These are phyloP conservation scores for Schwanniomyces etchellsii DNA, from an alignment of 1,139 yeast species.

Conservation along the genomic window DNA sequence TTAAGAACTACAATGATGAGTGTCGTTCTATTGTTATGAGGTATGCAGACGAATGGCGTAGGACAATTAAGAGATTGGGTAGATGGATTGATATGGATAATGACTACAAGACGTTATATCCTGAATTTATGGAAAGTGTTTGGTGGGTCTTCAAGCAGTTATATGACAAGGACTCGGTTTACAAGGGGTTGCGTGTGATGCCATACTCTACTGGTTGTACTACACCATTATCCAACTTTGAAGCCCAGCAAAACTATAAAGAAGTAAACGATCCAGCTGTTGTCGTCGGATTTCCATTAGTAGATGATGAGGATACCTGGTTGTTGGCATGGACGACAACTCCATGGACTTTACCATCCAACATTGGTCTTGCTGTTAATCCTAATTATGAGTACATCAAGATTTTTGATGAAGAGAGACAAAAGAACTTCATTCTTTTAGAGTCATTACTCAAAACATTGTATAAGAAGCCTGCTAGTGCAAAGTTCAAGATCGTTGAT, in stretches of 20 bases:
- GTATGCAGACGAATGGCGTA: constrained; percentile 92
- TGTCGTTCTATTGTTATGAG: constrained; percentile 97
- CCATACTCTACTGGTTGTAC: constrained; percentile 98
- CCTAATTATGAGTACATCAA: constrained; percentile 89
- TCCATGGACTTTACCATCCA: constrained; percentile 98
- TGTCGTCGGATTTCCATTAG: constrained; percentile 80
- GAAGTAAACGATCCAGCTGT: constrained; percentile 97
- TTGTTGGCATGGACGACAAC: constrained; percentile 99
- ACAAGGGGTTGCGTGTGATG: constrained; percentile 95
- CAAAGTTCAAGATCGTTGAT: constrained; percentile 78
- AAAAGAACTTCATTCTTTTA: constrained; percentile 71
- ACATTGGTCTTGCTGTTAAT: constrained; percentile 85
- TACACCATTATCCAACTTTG: constrained; percentile 94
- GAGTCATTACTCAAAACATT: constrained; percentile 76
- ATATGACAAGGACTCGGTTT: constrained; percentile 78
- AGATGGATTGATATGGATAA: constrained; percentile 99
- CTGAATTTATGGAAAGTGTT: constrained; percentile 93
- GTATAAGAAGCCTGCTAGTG: constrained; percentile 92
- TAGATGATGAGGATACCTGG: constrained; percentile 72
- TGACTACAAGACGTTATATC: constrained; percentile 95
- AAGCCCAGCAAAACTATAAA: constrained; percentile 97
- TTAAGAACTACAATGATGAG: constrained; percentile 87
- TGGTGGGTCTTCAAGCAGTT: constrained; percentile 98
- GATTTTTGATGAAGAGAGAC: constrained; percentile 83
- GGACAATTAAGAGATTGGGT: constrained; percentile 87